Percentiles rank a stretch among this genome's conserved stretches.
Conservation (phyloP, 2,329 filamentous ascomycete genomes). For the Diaporthe citri region DNA sequence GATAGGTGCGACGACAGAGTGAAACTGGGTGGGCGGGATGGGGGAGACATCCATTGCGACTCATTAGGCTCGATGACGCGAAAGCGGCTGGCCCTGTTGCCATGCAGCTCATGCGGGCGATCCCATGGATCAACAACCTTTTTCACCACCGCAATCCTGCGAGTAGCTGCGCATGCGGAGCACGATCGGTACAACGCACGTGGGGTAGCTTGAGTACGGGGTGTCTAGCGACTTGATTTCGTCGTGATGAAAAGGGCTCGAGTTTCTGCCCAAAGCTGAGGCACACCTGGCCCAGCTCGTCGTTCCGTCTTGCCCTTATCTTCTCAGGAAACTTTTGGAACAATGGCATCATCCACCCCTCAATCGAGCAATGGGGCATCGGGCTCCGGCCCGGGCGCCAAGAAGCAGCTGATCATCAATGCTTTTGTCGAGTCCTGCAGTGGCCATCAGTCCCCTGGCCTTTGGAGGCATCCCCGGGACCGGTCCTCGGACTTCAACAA, state of each 20-base stretch:
- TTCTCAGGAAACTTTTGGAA: neutral
- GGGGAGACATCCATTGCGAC: constrained; percentile 26
- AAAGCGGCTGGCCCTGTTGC: constrained; percentile 15
- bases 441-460: constrained; percentile 39
- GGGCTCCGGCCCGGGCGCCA: constrained; percentile 38
- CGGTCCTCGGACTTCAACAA: constrained; percentile 43
- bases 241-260: constrained; percentile 24
- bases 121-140: constrained; percentile 14
- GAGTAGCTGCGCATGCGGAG: constrained; percentile 1
- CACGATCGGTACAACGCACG: neutral
- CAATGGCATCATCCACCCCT: constrained; percentile 36
- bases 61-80: constrained; percentile 38
- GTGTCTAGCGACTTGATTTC: neutral
- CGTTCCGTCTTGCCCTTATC: neutral
- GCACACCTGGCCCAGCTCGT: neutral
- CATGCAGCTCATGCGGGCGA: constrained; percentile 23
- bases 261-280: constrained; percentile 1
- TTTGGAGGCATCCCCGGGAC: constrained; percentile 41
- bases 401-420: constrained; percentile 58
- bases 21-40: neutral
- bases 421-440: constrained; percentile 52
- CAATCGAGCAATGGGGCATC: neutral
- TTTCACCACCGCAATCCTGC: neutral
- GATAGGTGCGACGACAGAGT: neutral
- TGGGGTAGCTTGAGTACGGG: neutral